These are phyloP conservation scores for Hebeloma cylindrosporum DNA, from an alignment of 768 basidiomycete species.

Conservation along the genomic window DNA sequence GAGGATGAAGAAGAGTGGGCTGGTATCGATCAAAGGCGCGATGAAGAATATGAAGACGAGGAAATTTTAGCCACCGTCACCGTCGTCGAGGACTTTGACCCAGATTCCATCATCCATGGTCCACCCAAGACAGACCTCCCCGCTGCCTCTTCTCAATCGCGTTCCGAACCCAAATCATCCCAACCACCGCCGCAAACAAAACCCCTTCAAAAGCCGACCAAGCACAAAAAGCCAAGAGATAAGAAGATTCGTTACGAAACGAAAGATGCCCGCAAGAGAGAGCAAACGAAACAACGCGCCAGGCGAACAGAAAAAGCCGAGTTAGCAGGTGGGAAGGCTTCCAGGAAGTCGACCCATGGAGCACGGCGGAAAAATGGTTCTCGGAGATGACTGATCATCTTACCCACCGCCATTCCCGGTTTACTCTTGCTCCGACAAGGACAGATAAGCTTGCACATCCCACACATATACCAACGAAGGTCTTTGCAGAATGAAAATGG, in stretches of 20 bases:
- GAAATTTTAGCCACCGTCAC: constrained; percentile 88
- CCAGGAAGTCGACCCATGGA: constrained; percentile 33
- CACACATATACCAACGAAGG: too few relatives aligned
- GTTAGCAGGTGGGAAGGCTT: constrained; percentile 63
- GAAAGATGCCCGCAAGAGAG: constrained; percentile 60
- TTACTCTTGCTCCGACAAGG: too few relatives aligned
- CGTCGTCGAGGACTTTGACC: constrained; percentile 89
- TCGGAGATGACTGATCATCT: constrained; percentile 20
- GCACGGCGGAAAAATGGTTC: constrained; percentile 20
- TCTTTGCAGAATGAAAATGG: too few relatives aligned
- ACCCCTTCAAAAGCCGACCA: constrained; percentile 10
- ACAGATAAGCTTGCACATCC: too few relatives aligned
- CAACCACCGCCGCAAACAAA: constrained; percentile 8
- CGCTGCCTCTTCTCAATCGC: constrained; percentile 4
- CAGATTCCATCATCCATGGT: constrained; percentile 57
- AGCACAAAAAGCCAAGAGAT: constrained; percentile 25
- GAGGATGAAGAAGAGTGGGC: constrained; percentile 49
- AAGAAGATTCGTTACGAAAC: constrained; percentile 69
- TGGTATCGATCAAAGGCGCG: constrained; percentile 46
- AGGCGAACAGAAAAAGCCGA: constrained; percentile 73
- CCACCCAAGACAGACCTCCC: constrained; percentile 24
- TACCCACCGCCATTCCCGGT: too few relatives aligned
- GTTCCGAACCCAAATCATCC: constrained; percentile 3
- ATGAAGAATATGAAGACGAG: constrained; percentile 79
- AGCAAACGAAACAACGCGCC: constrained; percentile 61